Evolutionary conservation across 345 rosid genomes (phyloP), one percentile per base, ranked within the genome.

Genomic region (Acer yangbiense): DNA sequence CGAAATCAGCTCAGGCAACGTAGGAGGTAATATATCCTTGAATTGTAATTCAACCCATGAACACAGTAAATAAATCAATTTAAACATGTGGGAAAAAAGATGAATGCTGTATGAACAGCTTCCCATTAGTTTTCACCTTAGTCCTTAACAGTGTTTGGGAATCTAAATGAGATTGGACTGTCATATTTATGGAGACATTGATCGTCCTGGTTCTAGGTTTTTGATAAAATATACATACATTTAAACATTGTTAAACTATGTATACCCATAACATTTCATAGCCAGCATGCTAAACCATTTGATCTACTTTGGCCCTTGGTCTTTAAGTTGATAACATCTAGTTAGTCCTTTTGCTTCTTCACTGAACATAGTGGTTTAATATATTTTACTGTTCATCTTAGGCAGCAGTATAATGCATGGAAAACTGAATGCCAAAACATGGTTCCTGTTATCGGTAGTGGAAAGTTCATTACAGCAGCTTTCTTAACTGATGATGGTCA

Each of bases 401-500:
- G 98, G 96, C 96, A 91, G 85, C 89, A 89, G 86, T 95, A 92
- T 78, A 76, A 67, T 46, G 75, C 75, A 69, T 91, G 93, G 97
- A 94, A 95, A 90, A 78, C 87, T 41, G 94, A 94, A 83, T 94
- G 98, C 81, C 89, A 86, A 84, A 83, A 79, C 63, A 87, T 93
- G 93, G 90, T 89, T 86, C 96, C 99, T 41, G 73, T 91, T 58
- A 85, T 95, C 83, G 99, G 99, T 52, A 90, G 91, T 67, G 98
- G 97, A 29, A 87, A 83, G 79, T 81, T 83, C 77, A 81, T 91
- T 69, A 88, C 89, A n/a, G 72, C 88, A 77, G 87, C 99, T 3
- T 83, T 94, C 16, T 83, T 91, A 62, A 83, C 85, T 32, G 92
- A 92, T 75, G 87, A 85, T 83, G 99, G 97, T 35, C 80, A 81